Conservation (phyloP, 148 eudicot species). For the Dianthus caryophyllus region DNA sequence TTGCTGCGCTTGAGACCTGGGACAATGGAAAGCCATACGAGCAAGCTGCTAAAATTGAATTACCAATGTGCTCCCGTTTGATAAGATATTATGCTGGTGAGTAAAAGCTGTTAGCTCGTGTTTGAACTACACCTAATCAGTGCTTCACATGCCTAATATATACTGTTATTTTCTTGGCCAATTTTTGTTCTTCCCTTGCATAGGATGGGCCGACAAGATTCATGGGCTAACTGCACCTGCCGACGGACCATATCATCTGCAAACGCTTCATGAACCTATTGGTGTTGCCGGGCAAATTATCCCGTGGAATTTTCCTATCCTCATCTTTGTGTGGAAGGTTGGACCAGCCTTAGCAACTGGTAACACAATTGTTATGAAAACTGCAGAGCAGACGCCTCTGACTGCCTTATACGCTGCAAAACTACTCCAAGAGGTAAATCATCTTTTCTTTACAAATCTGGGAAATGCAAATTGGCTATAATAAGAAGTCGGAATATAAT, state of each 20-base stretch:
- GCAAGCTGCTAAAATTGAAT: conserved; percentile 52
- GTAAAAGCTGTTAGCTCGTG: conserved; percentile 15
- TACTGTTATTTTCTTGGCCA: background rate
- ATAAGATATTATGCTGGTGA: conserved; percentile 66
- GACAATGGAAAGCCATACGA: conserved; percentile 63
- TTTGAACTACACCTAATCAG: background rate
- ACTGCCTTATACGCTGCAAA: conserved; percentile 60
- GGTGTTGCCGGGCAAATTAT: conserved; percentile 85
- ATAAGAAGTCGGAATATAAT: too few relatives aligned
- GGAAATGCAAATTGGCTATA: too few relatives aligned
- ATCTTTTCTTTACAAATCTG: too few relatives aligned
- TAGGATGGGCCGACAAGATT: conserved; percentile 84
- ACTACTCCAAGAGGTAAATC: conserved; percentile 66
- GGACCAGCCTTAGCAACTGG: conserved; percentile 84
- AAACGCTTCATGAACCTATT: conserved; percentile 75
- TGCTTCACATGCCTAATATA: background rate
- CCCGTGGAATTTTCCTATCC: conserved; percentile 82
- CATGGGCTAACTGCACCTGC: conserved; percentile 70
- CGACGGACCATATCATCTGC: conserved; percentile 61
- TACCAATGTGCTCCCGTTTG: conserved; percentile 57
- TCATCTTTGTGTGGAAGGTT: conserved; percentile 78
- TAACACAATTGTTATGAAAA: conserved; percentile 66
- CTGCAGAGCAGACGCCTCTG: conserved; percentile 78
- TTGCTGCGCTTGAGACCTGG: conserved; percentile 79
- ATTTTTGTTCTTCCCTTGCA: background rate